Evolutionary conservation across 192 early-diverging fungal species (phyloP).

Genomic region (Podila horticola): DNA sequence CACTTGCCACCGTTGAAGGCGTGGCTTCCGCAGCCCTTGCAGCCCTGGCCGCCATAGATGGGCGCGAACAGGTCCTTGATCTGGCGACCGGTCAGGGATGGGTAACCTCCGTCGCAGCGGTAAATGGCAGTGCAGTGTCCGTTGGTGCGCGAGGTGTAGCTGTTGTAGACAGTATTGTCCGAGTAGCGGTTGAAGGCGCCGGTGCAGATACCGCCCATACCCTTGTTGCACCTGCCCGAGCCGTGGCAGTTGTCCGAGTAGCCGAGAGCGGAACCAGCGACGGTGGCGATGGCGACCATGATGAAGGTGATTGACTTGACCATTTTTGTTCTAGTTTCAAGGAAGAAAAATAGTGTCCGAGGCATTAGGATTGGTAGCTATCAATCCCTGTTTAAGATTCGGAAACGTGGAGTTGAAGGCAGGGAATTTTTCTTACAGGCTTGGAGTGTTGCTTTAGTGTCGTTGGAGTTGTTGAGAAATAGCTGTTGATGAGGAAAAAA

Average conservation of each 20-base stretch:
- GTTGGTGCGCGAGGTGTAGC: constrained; percentile 26
- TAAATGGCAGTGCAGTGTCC: constrained; percentile 36
- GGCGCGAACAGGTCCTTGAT: constrained; percentile 29
- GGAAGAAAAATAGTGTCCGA: background rate
- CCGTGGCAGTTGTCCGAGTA: constrained; percentile 31
- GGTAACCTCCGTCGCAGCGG: constrained; percentile 18
- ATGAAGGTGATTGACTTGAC: constrained; percentile 21
- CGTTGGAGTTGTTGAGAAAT: too few species aligned
- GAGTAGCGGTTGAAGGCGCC: constrained; percentile 36
- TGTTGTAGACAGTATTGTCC: constrained; percentile 23
- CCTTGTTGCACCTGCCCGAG: constrained; percentile 23
- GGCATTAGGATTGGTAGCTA: background rate
- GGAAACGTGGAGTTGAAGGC: background rate
- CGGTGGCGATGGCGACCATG: constrained; percentile 11
- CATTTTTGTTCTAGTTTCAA: constrained; percentile 8
- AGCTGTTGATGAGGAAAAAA: too few species aligned
- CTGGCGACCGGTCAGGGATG: constrained; percentile 18
- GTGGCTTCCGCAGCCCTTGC: constrained; percentile 49
- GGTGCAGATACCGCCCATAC: constrained; percentile 16
- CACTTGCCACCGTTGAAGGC: constrained; percentile 41
- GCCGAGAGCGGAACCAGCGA: constrained; percentile 3
- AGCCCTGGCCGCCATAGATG: constrained; percentile 42
- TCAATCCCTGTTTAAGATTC: background rate
- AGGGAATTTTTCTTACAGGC: too few species aligned
- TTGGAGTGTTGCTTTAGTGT: too few species aligned